These are phyloP conservation scores for Diaporthe velutina DNA, from an alignment of 2,329 filamentous ascomycete genomes.

Conservation along the genomic window DNA sequence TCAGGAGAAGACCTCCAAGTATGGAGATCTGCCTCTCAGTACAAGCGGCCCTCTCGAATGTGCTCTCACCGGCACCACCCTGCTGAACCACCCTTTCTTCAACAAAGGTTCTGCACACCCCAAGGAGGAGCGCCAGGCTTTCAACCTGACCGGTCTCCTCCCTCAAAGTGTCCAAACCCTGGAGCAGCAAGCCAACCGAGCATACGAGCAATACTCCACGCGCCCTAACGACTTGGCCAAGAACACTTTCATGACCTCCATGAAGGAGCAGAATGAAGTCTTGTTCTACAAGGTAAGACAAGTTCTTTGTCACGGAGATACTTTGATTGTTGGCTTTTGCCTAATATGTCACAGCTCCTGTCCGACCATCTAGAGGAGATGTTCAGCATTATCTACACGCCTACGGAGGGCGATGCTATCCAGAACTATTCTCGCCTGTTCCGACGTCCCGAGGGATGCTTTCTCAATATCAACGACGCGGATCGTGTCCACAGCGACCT, in stretches of 20 bases:
- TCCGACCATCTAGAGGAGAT: constrained; percentile 86
- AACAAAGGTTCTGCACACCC: constrained; percentile 90
- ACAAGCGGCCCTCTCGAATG: constrained; percentile 63
- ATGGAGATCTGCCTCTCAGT: constrained; percentile 60
- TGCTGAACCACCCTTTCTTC: constrained; percentile 76
- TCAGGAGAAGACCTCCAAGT: constrained; percentile 49
- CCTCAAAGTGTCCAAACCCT: constrained; percentile 80
- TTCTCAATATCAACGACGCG: constrained; percentile 78
- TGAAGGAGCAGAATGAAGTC: constrained; percentile 89
- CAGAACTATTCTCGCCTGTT: constrained; percentile 86
- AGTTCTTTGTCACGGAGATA: not conserved
- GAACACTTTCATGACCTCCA: constrained; percentile 87
- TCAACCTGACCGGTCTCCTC: constrained; percentile 80
- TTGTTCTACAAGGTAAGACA: constrained; percentile 77
- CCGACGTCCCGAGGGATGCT: constrained; percentile 83
- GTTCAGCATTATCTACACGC: constrained; percentile 92
- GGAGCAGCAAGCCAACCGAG: constrained; percentile 80
- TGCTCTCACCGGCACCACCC: constrained; percentile 62
- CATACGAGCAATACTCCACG: constrained; percentile 82
- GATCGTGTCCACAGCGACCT: constrained; percentile 76
- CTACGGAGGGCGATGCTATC: constrained; percentile 90
- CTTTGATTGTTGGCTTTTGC: rapidly evolving
- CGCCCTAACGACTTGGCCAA: constrained; percentile 77
- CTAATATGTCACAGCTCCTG: constrained; percentile 66
- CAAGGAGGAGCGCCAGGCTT: constrained; percentile 74